phyloP scores from a whole-genome alignment of 208 protist species.

The Strigomonas galati region DNA sequence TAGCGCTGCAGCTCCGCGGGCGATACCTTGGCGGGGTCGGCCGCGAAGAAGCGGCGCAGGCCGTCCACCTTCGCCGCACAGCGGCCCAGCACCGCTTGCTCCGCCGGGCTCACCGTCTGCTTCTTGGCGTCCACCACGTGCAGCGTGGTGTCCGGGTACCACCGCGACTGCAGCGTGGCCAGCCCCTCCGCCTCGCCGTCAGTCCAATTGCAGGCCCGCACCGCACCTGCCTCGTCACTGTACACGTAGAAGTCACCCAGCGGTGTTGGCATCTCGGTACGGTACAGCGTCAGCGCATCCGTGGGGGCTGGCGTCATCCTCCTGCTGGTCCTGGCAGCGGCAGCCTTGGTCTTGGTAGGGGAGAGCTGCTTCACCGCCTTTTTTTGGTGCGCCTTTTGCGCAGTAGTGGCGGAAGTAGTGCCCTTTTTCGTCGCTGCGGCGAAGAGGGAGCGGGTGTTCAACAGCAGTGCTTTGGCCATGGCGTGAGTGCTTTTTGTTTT shows the following conservation, averaged over 20 bases:
- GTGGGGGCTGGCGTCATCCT: background rate
- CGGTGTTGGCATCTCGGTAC: conserved; percentile 35
- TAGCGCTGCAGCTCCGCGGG: conserved; percentile 22
- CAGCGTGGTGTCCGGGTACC: conserved; percentile 20
- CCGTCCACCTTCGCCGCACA: background rate
- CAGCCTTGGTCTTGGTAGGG: background rate
- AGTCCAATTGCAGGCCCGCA: conserved; percentile 54
- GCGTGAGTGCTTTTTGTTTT: background rate
- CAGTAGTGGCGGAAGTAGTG: background rate
- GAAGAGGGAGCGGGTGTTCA: background rate
- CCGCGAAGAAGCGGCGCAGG: background rate
- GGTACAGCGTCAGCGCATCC: conserved; percentile 32
- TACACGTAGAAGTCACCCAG: conserved; percentile 53
- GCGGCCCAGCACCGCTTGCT: background rate
- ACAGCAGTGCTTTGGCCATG: background rate
- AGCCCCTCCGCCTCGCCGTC: conserved; percentile 24
- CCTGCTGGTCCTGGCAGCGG: background rate
- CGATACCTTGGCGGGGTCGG: background rate
- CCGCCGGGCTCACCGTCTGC: background rate
- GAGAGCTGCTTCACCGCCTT: background rate
- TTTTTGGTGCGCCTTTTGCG: background rate
- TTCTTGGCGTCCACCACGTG: conserved; percentile 8
- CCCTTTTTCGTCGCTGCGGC: background rate
- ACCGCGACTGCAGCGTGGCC: conserved; percentile 20
- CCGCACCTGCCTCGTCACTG: conserved; percentile 46